Conservation (phyloP, 257 asterid species). For the Voacanga thouarsii region DNA sequence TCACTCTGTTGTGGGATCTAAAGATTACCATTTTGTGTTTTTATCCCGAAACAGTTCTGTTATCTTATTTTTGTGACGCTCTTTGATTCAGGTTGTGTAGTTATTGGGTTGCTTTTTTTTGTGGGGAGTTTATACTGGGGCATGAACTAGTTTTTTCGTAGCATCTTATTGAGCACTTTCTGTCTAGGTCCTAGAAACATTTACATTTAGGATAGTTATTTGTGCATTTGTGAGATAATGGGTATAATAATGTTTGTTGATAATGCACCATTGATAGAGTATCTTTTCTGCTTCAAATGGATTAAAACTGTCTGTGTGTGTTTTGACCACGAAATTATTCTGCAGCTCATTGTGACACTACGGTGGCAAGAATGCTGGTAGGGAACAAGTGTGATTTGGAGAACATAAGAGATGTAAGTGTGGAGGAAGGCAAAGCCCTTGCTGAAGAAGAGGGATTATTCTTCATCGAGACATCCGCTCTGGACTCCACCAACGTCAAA, state of each 20-base stretch:
- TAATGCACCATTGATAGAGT: neutral
- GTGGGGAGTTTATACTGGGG: neutral
- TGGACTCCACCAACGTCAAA: constrained; percentile 56
- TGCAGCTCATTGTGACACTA: constrained; percentile 70
- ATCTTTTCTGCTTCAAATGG: neutral
- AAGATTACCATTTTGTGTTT: neutral
- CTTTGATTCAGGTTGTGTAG: neutral
- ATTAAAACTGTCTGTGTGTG: neutral
- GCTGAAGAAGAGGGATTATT: constrained; percentile 66
- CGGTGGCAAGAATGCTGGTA: constrained; percentile 60
- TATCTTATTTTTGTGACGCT: neutral
- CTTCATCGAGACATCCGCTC: constrained; percentile 75
- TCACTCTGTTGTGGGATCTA: neutral
- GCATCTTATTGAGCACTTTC: neutral
- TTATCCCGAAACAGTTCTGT: neutral
- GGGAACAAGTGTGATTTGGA: constrained; percentile 76
- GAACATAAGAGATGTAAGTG: constrained; percentile 57
- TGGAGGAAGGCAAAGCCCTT: constrained; percentile 58
- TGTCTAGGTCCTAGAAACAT: neutral
- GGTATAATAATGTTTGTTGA: neutral
- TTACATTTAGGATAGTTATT: neutral
- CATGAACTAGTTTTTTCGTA: neutral
- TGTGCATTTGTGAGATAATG: too few relatives aligned
- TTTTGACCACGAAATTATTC: neutral
- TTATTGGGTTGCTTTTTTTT: neutral